phyloP scores from a whole-genome alignment of 2,329 filamentous ascomycete species.

The Coniochaeta pulveracea region DNA sequence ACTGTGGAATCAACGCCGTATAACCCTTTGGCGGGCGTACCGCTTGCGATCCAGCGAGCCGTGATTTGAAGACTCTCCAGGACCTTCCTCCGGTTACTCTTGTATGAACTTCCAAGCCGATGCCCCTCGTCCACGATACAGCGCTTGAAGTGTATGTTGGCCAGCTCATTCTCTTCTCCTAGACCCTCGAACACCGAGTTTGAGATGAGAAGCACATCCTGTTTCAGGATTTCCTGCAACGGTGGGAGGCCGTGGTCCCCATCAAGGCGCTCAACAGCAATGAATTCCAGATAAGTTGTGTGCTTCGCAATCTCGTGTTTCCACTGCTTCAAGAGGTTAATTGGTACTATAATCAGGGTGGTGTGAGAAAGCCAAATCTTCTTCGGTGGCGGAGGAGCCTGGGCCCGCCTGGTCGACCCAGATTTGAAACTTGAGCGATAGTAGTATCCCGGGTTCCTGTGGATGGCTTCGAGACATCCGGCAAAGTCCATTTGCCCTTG shows the following conservation, averaged over 20 bases:
- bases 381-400: conserved; percentile 20
- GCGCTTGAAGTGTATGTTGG: conserved; percentile 69
- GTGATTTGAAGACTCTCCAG: conserved; percentile 50
- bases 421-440: conserved; percentile 34
- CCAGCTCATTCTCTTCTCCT: conserved; percentile 37
- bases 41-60: conserved; percentile 79
- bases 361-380: conserved; percentile 53
- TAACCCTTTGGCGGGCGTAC: conserved; percentile 76
- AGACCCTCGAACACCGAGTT: conserved; percentile 59
- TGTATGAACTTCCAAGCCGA: conserved; percentile 59
- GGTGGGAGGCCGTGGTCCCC: conserved; percentile 43
- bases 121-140: conserved; percentile 92
- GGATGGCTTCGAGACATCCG: conserved; percentile 43
- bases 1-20: conserved; percentile 55
- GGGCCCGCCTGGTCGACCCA: conserved; percentile 24
- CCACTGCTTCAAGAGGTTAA: conserved; percentile 81
- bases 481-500: conserved; percentile 36
- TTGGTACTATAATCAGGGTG: conserved; percentile 70
- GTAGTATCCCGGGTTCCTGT: conserved; percentile 48
- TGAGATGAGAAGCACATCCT: conserved; percentile 72
- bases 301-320: conserved; percentile 70
- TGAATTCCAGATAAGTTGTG: conserved; percentile 51
- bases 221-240: conserved; percentile 45
- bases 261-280: no score
- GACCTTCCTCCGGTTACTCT: conserved; percentile 41